Percentiles rank a stretch among this genome's conserved stretches.
phyloP scores from a whole-genome alignment of 352 stramenopile genomes.

The Phytophthora constricta region DNA sequence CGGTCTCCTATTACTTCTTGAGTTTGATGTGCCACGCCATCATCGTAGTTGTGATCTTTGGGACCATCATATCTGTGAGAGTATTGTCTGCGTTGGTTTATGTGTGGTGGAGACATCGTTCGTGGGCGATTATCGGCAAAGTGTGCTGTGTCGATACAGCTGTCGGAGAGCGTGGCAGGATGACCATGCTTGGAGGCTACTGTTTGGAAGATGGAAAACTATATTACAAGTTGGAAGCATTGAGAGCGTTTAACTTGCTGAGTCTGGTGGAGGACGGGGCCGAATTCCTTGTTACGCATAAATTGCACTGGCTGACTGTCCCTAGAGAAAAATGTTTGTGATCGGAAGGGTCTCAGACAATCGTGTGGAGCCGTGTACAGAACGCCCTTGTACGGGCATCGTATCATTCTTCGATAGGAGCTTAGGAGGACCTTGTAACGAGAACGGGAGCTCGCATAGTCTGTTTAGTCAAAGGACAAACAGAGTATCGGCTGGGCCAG shows the following conservation, averaged over 20 bases:
- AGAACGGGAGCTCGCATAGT: background rate
- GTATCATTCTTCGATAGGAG: conserved; percentile 16
- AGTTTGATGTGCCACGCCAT: conserved; percentile 24
- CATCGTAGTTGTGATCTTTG: conserved; percentile 25
- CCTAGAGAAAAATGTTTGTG: conserved; percentile 13
- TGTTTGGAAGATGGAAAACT: conserved; percentile 14
- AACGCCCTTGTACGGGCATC: conserved; percentile 18
- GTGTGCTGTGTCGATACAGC: conserved; percentile 28
- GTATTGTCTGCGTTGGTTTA: conserved; percentile 11
- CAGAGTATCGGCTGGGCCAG: background rate
- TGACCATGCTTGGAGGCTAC: conserved; percentile 32
- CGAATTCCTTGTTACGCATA: conserved; percentile 24
- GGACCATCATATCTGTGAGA: conserved; percentile 19
- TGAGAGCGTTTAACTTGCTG: conserved; percentile 29
- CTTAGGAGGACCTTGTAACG: conserved; percentile 6
- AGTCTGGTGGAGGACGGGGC: conserved; percentile 22
- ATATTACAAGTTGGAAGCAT: conserved; percentile 14
- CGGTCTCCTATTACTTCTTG: conserved; percentile 33
- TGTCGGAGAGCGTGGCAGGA: conserved; percentile 19
- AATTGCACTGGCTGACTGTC: conserved; percentile 18
- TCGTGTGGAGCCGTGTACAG: conserved; percentile 12
- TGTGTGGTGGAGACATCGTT: conserved; percentile 17
- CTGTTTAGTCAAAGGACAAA: background rate
- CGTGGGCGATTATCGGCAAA: conserved; percentile 16
- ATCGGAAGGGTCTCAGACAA: conserved; percentile 18